Evolutionary conservation across 1,284 basidiomycete genomes (phyloP), one percentile per base, ranked within the genome.

Genomic region (Quambalaria eucalypti): DNA sequence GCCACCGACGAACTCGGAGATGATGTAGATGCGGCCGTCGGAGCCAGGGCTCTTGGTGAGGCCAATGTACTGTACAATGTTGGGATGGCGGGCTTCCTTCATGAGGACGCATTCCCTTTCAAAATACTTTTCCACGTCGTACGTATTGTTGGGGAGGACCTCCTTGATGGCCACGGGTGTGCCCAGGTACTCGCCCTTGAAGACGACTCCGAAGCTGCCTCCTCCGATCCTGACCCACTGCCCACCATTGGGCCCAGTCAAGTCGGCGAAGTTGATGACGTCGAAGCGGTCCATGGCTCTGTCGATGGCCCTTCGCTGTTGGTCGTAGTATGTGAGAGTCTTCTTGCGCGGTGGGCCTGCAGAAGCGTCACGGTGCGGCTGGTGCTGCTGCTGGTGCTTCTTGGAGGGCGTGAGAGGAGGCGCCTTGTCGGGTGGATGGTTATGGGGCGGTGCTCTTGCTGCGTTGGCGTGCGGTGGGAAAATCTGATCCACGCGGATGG

Each of bases 91-190:
- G 25, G 84, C 83, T 77, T 89, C 87, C 81, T 90, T 90, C 89
- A 96, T 92, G 42, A 97, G 83, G 28, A 89, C 83, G 87, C 91
- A 95, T 81, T 98, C 93, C 31, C 93, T 83, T 72, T 93, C 90
- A 77, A 97, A 95, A 79, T 97, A 97, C 78, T 98, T 98, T 69
- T 87, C 83, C 26, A 96, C 79, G 69, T 93, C 88, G 76, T 95
- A 93, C 64, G 87, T 87, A 14, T 80, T 87, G 14, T 87, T 90
- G 0, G 89, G 88, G 2, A 91, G 80, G 2, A 95, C 88, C 78
- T 93, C 91, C 78, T 97, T 97, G 78, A 96, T 89, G 33, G 91
- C 91, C 28, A 97, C 89, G 65, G 93, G 89, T 63, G 95, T 88
- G 2, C 91, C 92, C 26, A 97, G 83, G 78, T 97, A 97, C 26